Conservation (phyloP, 139 green algal genomes). For the Coccomyxa sp. region DNA sequence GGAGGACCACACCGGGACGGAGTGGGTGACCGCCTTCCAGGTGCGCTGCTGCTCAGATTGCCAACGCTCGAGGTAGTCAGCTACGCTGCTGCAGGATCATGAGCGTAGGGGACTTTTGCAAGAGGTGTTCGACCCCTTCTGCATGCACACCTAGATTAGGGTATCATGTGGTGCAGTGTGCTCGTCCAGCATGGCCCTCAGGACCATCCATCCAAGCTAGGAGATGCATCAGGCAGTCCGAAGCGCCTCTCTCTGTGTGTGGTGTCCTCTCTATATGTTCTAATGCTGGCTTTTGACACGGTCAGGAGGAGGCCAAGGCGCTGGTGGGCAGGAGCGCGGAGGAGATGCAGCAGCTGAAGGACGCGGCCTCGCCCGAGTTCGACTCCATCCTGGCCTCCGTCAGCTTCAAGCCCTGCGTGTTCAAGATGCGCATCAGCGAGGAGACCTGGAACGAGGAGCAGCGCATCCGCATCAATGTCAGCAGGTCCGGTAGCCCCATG, state of each 20-base stretch:
- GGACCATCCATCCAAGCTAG: background rate
- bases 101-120: no score
- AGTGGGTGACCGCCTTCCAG: slow-evolving; percentile 55
- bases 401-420: slow-evolving; percentile 41
- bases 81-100: no score
- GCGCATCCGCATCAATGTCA: slow-evolving; percentile 64
- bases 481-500: background rate
- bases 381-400: slow-evolving; percentile 12
- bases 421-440: slow-evolving; percentile 73
- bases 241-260: no score
- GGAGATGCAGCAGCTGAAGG: slow-evolving; percentile 36
- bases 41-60: background rate
- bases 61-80: no score
- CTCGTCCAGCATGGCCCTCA: background rate
- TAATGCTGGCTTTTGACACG: slow-evolving; percentile 34
- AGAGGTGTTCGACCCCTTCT: background rate
- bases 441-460: slow-evolving; percentile 89
- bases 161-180: background rate
- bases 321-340: slow-evolving; percentile 40
- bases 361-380: slow-evolving; percentile 6
- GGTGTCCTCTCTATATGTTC: no score
- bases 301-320: slow-evolving; percentile 37
- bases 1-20: slow-evolving; percentile 44
- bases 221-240: background rate
- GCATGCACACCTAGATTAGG: background rate